phyloP scores from a whole-genome alignment of 192 early-diverging fungal genomes.

The Entomortierella chlamydospora region DNA sequence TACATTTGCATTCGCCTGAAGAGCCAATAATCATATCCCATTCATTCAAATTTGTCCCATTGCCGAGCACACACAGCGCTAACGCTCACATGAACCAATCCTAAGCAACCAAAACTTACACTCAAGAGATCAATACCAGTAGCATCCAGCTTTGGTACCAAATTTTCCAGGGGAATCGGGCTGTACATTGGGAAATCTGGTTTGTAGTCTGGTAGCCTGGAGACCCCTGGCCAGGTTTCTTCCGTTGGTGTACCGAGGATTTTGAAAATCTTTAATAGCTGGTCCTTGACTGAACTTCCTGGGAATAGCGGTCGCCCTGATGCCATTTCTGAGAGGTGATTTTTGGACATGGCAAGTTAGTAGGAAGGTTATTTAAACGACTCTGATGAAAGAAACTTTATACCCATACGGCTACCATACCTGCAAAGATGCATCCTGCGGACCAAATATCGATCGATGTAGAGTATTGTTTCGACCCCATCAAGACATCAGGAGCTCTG shows the following conservation, averaged over 20 bases:
- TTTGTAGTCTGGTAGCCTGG: conserved; percentile 90
- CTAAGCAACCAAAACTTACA: conserved; percentile 44
- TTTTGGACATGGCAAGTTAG: too few relatives aligned
- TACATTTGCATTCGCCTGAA: too few relatives aligned
- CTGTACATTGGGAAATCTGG: conserved; percentile 83
- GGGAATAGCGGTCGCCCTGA: conserved; percentile 94
- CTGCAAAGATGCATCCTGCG: conserved; percentile 88
- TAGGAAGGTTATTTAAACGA: too few relatives aligned
- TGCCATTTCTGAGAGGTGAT: conserved; percentile 73
- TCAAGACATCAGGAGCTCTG: conserved; percentile 87
- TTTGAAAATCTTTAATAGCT: conserved; percentile 93
- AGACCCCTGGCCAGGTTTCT: conserved; percentile 86
- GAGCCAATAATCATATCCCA: too few relatives aligned
- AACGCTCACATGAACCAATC: too few relatives aligned
- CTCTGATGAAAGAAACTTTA: too few relatives aligned
- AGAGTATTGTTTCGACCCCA: conserved; percentile 90
- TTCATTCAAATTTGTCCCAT: too few relatives aligned
- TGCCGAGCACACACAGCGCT: too few relatives aligned
- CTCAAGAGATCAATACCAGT: conserved; percentile 88
- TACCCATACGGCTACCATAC: conserved; percentile 33
- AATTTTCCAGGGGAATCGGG: conserved; percentile 73
- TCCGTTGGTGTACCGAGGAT: conserved; percentile 86
- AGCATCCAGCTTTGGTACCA: conserved; percentile 87
- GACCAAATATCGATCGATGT: conserved; percentile 92
- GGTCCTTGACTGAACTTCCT: conserved; percentile 88